phyloP scores from a whole-genome alignment of 1,284 basidiomycete genomes.

The Irpex sp. region DNA sequence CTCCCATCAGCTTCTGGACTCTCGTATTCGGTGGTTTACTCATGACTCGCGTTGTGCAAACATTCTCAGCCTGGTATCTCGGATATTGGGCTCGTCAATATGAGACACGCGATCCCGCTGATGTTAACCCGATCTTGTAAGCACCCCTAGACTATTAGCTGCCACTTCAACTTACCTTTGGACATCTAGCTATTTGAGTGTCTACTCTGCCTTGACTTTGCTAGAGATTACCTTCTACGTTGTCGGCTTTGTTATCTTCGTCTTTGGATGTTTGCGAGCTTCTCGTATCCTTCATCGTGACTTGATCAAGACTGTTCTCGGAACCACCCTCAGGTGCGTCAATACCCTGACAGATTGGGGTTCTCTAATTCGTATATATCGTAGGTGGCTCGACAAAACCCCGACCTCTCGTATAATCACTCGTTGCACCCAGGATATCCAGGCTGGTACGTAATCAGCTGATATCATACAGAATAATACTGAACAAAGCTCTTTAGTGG shows the following conservation, averaged over 20 bases:
- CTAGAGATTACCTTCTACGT: slow-evolving; percentile 26
- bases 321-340: slow-evolving; percentile 45
- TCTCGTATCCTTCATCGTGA: slow-evolving; percentile 52
- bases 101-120: slow-evolving; percentile 24
- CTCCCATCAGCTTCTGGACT: slow-evolving; percentile 30
- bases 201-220: slow-evolving; percentile 37
- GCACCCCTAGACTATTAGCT: background rate
- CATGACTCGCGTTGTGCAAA: slow-evolving; percentile 15
- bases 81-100: slow-evolving; percentile 30
- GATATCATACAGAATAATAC: background rate
- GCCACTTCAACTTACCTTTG: background rate
- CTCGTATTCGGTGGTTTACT: slow-evolving; percentile 22
- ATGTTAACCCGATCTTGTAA: slow-evolving; percentile 17
- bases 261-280: slow-evolving; percentile 44
- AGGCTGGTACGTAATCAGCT: slow-evolving; percentile 28
- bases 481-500: slow-evolving; percentile 19
- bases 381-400: slow-evolving; percentile 51
- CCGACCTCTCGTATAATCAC: slow-evolving; percentile 56
- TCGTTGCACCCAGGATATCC: slow-evolving; percentile 58
- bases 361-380: background rate
- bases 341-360: background rate
- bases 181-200: slow-evolving; percentile 36
- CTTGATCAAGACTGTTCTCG: slow-evolving; percentile 53
- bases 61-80: slow-evolving; percentile 23
- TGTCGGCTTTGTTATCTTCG: slow-evolving; percentile 29